phyloP scores from a whole-genome alignment of 352 stramenopile genomes.

The Globisporangium nodosum region DNA sequence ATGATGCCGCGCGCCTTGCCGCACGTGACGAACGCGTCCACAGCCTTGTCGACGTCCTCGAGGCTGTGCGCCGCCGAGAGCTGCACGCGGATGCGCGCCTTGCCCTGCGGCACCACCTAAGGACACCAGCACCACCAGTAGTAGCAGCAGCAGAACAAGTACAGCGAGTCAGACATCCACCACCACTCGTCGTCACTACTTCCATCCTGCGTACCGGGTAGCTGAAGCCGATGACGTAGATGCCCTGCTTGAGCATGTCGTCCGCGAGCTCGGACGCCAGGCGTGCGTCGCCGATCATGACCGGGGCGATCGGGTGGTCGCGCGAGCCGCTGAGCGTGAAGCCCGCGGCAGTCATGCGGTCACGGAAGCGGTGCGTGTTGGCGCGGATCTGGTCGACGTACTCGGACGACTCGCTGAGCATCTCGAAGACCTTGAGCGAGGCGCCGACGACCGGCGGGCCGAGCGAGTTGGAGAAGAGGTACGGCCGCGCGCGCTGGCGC shows the following conservation, averaged over 20 bases:
- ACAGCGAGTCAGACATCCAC: background rate
- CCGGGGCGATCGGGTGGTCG: slow-evolving; percentile 87
- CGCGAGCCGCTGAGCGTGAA: slow-evolving; percentile 87
- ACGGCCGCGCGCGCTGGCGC: slow-evolving; percentile 87
- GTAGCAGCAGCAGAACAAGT: background rate
- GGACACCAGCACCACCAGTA: no score
- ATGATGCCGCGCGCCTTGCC: slow-evolving; percentile 80
- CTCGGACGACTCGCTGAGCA: slow-evolving; percentile 83
- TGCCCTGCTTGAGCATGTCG: slow-evolving; percentile 89
- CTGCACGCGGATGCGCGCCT: slow-evolving; percentile 91
- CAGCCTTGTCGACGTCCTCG: slow-evolving; percentile 88
- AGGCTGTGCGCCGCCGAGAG: slow-evolving; percentile 88
- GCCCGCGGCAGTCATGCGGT: slow-evolving; percentile 86
- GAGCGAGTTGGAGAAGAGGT: slow-evolving; percentile 93
- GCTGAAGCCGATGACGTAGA: slow-evolving; percentile 95
- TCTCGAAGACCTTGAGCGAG: slow-evolving; percentile 92
- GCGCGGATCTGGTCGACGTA: slow-evolving; percentile 84
- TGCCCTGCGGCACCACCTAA: slow-evolving; percentile 88
- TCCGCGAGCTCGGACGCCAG: slow-evolving; percentile 88
- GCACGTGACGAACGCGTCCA: slow-evolving; percentile 91
- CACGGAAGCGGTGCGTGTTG: slow-evolving; percentile 91
- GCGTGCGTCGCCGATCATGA: slow-evolving; percentile 91
- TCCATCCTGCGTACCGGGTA: slow-evolving; percentile 71
- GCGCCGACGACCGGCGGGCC: slow-evolving; percentile 90
- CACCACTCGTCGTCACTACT: background rate